Conservation (phyloP, 2,329 filamentous ascomycete genomes). For the Domatiomyces catenatus region DNA sequence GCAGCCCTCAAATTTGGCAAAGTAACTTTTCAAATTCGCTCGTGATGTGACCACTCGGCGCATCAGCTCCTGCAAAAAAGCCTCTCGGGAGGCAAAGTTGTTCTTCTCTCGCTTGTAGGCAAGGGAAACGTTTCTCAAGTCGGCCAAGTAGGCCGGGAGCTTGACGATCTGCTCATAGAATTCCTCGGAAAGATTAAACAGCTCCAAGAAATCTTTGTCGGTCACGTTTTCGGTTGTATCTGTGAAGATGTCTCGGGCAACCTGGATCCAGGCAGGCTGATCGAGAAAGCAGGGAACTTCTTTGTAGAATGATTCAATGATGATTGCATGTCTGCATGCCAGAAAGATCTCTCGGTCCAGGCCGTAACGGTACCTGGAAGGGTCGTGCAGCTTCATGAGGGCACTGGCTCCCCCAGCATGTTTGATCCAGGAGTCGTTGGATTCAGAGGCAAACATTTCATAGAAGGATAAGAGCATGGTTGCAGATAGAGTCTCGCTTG, state of each 20-base stretch:
- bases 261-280: conserved; percentile 22
- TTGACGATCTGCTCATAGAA: conserved; percentile 12
- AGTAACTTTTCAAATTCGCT: conserved; percentile 11
- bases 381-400: conserved; percentile 23
- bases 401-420: conserved; percentile 23
- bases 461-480: conserved; percentile 24
- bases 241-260: conserved; percentile 20
- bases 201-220: conserved; percentile 6
- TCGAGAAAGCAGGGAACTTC: conserved; percentile 24
- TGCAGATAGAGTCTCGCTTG: conserved; percentile 22
- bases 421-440: conserved; percentile 23
- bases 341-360: conserved; percentile 24
- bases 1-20: conserved; percentile 8
- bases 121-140: not conserved
- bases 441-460: conserved; percentile 25
- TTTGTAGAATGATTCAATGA: conserved; percentile 22
- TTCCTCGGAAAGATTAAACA: conserved; percentile 15
- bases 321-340: conserved; percentile 23
- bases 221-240: conserved; percentile 12
- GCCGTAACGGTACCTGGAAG: conserved; percentile 20
- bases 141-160: conserved; percentile 4
- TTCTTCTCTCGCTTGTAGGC: not conserved
- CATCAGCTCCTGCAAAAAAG: not conserved
- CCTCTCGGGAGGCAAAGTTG: not conserved
- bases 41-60: not conserved